Percentiles rank a stretch among this genome's conserved stretches.
Evolutionary conservation across 352 stramenopile genomes (phyloP).

Genomic region (Pythium diclinum): DNA sequence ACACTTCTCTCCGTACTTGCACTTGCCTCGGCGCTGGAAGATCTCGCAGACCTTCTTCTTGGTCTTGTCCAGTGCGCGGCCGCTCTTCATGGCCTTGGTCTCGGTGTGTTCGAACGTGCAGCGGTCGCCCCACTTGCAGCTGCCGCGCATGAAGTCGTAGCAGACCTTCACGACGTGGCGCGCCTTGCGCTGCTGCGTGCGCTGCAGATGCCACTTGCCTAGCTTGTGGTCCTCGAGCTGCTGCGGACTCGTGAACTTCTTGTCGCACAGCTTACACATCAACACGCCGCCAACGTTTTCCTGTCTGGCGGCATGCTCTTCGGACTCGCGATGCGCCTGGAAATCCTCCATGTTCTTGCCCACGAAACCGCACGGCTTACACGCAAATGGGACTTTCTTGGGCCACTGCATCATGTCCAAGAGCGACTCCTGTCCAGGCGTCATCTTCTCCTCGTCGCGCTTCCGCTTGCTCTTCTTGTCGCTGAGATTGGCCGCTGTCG

Average conservation of each 20-base stretch:
- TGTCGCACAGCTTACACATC: slow-evolving; percentile 63
- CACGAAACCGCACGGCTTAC: slow-evolving; percentile 76
- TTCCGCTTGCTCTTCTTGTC: slow-evolving; percentile 47
- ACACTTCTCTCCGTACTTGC: slow-evolving; percentile 72
- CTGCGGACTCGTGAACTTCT: slow-evolving; percentile 72
- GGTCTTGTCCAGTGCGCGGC: slow-evolving; percentile 48
- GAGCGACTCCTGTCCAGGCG: slow-evolving; percentile 28
- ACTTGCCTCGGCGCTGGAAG: slow-evolving; percentile 43
- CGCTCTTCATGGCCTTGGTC: slow-evolving; percentile 62
- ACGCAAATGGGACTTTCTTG: slow-evolving; percentile 81
- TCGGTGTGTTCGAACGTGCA: slow-evolving; percentile 73
- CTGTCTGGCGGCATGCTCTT: slow-evolving; percentile 40
- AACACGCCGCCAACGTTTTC: slow-evolving; percentile 34
- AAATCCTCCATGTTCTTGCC: slow-evolving; percentile 70
- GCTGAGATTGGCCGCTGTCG: slow-evolving; percentile 14
- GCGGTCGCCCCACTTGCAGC: slow-evolving; percentile 58
- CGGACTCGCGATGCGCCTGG: slow-evolving; percentile 47
- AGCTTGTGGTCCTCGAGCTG: slow-evolving; percentile 74
- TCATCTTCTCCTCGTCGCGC: slow-evolving; percentile 27
- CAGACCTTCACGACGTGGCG: slow-evolving; percentile 70
- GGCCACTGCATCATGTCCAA: slow-evolving; percentile 52
- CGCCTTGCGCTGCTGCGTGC: slow-evolving; percentile 58
- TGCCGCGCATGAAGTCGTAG: slow-evolving; percentile 82
- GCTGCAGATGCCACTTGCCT: slow-evolving; percentile 84
- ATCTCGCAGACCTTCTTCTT: slow-evolving; percentile 53